A percentile compares a stretch with the other conserved stretches of the same genome.
phyloP scores from a whole-genome alignment of 73 alveolate genomes.

The Blepharisma stoltei region DNA sequence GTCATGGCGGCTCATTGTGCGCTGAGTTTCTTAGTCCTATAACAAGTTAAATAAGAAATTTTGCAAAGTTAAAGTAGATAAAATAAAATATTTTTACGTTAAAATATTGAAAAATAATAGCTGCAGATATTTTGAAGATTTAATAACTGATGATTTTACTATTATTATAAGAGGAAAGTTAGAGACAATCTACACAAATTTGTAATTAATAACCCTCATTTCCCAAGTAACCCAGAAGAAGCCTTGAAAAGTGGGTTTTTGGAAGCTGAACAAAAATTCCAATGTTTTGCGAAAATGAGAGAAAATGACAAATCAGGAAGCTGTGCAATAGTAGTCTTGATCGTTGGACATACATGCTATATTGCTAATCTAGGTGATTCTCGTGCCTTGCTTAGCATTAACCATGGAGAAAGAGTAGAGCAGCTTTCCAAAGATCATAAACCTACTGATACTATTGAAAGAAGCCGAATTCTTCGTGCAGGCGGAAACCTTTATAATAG shows the following conservation, averaged over 20 bases:
- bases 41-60: too few relatives aligned
- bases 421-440: conserved; percentile 88
- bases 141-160: too few relatives aligned
- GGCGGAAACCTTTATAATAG: conserved; percentile 82
- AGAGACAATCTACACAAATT: conserved; percentile 89
- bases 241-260: conserved; percentile 89
- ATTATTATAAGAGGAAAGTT: too few relatives aligned
- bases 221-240: conserved; percentile 86
- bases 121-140: too few relatives aligned
- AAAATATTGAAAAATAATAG: too few relatives aligned
- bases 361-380: conserved; percentile 95
- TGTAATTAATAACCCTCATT: conserved; percentile 75
- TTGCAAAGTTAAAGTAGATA: too few relatives aligned
- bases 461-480: conserved; percentile 66
- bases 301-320: conserved; percentile 82
- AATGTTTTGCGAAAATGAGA: conserved; percentile 55
- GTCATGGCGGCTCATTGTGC: conserved; percentile 97
- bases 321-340: conserved; percentile 80
- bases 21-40: conserved; percentile 95
- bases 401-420: conserved; percentile 53
- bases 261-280: conserved; percentile 83
- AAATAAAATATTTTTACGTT: too few relatives aligned
- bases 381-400: conserved; percentile 82
- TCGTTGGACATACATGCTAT: conserved; percentile 72
- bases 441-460: conserved; percentile 78